These are phyloP conservation scores for Mollisia scopiformis DNA, from an alignment of 2,329 filamentous ascomycete genomes.

Conservation along the genomic window DNA sequence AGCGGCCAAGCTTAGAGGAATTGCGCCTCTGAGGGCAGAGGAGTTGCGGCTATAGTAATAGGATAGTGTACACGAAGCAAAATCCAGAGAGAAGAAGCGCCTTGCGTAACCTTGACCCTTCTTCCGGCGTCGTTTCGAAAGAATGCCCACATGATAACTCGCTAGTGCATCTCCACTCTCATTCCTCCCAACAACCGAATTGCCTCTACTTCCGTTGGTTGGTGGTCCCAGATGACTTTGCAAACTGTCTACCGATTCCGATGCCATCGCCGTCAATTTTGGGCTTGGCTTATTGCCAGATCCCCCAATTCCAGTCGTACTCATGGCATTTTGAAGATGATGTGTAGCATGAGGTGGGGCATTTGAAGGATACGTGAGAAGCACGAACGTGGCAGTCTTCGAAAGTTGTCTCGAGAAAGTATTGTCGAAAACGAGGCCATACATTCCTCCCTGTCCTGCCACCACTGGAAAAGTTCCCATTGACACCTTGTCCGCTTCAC, in stretches of 20 bases:
- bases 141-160: conserved; percentile 78
- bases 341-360: conserved; percentile 75
- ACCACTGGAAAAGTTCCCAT: conserved; percentile 86
- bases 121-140: conserved; percentile 91
- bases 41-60: conserved; percentile 97
- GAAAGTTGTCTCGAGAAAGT: conserved; percentile 96
- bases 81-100: conserved; percentile 95
- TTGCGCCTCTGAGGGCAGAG: conserved; percentile 86
- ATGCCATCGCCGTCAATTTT: conserved; percentile 46
- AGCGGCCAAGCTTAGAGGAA: conserved; percentile 88
- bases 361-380: conserved; percentile 90
- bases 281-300: conserved; percentile 52
- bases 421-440: conserved; percentile 96
- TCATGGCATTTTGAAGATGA: conserved; percentile 59
- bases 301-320: conserved; percentile 45
- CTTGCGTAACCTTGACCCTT: conserved; percentile 91
- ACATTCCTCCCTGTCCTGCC: conserved; percentile 81
- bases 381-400: conserved; percentile 92
- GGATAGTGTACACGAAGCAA: conserved; percentile 88
- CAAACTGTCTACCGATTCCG: conserved; percentile 64
- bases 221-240: conserved; percentile 48
- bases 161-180: conserved; percentile 46
- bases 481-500: conserved; percentile 92
- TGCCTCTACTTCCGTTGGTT: conserved; percentile 41
- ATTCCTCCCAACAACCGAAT: conserved; percentile 56